These are phyloP conservation scores for Colletotrichum higginsianum DNA, from an alignment of 2,329 filamentous ascomycete genomes.

Conservation along the genomic window DNA sequence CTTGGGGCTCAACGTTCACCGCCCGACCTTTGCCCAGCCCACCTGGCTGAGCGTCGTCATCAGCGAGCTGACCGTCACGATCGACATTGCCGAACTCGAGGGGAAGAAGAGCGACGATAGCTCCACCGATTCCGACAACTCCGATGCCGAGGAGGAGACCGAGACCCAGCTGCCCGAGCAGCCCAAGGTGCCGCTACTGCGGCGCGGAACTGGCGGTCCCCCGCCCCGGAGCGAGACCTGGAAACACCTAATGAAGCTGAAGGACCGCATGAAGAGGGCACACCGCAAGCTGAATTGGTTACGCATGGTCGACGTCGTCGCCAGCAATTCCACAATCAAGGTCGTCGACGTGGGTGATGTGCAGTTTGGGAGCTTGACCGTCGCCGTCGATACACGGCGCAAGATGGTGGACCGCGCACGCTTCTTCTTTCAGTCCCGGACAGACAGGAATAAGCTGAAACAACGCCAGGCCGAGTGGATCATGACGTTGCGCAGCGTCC, in stretches of 20 bases:
- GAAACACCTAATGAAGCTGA: conserved; percentile 82
- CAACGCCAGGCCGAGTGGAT: conserved; percentile 92
- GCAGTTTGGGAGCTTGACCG: conserved; percentile 85
- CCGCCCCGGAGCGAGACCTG: conserved; percentile 79
- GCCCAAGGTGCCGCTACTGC: conserved; percentile 43
- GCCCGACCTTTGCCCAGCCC: conserved; percentile 95
- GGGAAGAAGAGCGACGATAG: conserved; percentile 59
- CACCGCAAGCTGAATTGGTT: conserved; percentile 92
- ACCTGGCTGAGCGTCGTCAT: conserved; percentile 96
- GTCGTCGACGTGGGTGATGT: conserved; percentile 87
- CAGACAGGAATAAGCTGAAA: conserved; percentile 69
- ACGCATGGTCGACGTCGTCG: conserved; percentile 89
- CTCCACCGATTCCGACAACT: conserved; percentile 48
- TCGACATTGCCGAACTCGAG: conserved; percentile 81
- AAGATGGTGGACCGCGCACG: conserved; percentile 93
- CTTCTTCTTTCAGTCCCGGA: conserved; percentile 85
- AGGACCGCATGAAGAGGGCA: conserved; percentile 88
- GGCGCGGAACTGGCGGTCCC: conserved; percentile 48
- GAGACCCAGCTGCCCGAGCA: conserved; percentile 23
- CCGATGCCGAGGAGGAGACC: conserved; percentile 41
- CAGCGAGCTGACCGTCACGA: conserved; percentile 85
- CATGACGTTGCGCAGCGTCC: conserved; percentile 84
- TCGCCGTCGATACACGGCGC: conserved; percentile 90
- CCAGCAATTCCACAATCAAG: conserved; percentile 82
- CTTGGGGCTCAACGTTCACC: conserved; percentile 88